These are phyloP conservation scores for Curvularia lunata DNA, from an alignment of 2,329 filamentous ascomycete genomes.

Conservation along the genomic window DNA sequence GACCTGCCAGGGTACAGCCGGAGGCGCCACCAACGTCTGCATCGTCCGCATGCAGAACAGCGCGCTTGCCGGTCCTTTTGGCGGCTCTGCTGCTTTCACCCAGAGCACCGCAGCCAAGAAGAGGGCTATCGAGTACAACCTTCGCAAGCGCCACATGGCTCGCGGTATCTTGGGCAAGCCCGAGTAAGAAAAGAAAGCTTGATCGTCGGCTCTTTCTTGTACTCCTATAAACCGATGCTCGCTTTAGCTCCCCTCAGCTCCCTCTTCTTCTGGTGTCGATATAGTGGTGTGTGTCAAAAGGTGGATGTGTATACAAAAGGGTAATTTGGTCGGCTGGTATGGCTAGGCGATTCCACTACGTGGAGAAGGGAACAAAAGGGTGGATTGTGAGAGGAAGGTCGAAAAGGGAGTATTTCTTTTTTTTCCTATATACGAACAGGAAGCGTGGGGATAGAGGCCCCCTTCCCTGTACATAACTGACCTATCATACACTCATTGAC, in stretches of 20 bases:
- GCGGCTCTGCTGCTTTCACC: conserved; percentile 70
- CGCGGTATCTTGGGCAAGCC: conserved; percentile 45
- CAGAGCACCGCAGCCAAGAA: conserved; percentile 65
- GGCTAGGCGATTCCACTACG: conserved; percentile 4
- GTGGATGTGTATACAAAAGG: neutral
- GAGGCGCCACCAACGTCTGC: conserved; percentile 67
- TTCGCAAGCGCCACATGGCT: conserved; percentile 48
- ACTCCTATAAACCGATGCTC: neutral
- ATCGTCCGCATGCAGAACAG: conserved; percentile 68
- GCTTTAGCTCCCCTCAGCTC: neutral
- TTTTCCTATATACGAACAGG: neutral
- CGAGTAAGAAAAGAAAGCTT: conserved; percentile 20
- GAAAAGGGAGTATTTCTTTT: neutral
- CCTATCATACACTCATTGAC: conserved; percentile 15
- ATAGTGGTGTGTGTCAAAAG: neutral
- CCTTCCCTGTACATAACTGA: conserved; percentile 7
- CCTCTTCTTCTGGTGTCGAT: neutral
- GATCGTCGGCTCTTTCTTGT: neutral
- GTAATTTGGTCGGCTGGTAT: neutral
- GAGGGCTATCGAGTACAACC: conserved; percentile 65
- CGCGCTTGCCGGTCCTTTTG: conserved; percentile 69
- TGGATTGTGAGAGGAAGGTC: neutral
- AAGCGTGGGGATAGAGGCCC: neutral
- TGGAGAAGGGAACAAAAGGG: neutral
- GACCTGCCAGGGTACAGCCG: conserved; percentile 67